These are phyloP conservation scores for Leucogyrophana mollusca DNA, from an alignment of 768 basidiomycete species.

Conservation along the genomic window DNA sequence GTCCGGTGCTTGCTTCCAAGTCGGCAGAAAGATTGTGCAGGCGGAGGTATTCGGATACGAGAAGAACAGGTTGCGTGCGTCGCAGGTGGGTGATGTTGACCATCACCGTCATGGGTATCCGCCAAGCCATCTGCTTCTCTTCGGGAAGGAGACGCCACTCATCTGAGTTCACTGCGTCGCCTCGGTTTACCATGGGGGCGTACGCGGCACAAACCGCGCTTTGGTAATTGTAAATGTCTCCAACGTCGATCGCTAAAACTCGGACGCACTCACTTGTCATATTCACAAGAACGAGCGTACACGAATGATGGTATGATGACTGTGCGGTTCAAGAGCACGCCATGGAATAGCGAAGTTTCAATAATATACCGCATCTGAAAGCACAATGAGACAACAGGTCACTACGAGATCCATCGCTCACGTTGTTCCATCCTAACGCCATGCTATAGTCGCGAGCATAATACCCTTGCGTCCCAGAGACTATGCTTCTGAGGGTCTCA, in stretches of 20 bases:
- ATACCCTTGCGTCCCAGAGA: constrained; percentile 39
- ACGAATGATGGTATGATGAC: constrained; percentile 43
- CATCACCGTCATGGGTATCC: constrained; percentile 37
- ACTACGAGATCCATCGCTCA: constrained; percentile 17
- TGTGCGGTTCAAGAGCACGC: constrained; percentile 41
- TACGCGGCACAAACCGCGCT: constrained; percentile 40
- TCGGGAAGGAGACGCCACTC: constrained; percentile 41
- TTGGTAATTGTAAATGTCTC: neutral
- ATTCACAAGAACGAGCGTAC: constrained; percentile 46
- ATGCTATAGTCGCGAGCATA: constrained; percentile 44
- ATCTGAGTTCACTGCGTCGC: constrained; percentile 38
- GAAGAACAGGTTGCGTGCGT: constrained; percentile 35
- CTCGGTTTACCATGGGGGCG: constrained; percentile 42
- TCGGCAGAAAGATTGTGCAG: constrained; percentile 35
- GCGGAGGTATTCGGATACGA: constrained; percentile 41
- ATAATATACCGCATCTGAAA: constrained; percentile 47
- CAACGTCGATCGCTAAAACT: neutral
- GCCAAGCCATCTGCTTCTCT: constrained; percentile 35
- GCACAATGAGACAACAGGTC: neutral
- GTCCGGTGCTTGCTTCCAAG: constrained; percentile 35
- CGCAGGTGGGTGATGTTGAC: constrained; percentile 42
- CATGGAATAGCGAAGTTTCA: constrained; percentile 43
- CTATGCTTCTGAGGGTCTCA: constrained; percentile 31
- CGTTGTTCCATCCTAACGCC: constrained; percentile 49
- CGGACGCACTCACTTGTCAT: constrained; percentile 14